phyloP scores from a whole-genome alignment of 129 eudicot species.

The Lonicera japonica region DNA sequence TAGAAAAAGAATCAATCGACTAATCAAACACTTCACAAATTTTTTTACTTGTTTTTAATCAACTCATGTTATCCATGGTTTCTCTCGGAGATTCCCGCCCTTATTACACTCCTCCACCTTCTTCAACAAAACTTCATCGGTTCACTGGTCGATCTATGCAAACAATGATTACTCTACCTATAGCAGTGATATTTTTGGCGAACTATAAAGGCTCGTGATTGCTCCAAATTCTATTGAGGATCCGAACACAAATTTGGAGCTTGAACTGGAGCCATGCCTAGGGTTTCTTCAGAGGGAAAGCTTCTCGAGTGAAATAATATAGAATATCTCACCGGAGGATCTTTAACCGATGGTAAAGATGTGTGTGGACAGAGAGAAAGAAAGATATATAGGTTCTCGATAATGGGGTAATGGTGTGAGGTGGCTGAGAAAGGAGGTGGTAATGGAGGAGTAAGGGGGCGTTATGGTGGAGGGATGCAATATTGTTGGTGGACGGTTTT shows the following conservation, averaged over 20 bases:
- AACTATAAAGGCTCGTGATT: conserved; percentile 58
- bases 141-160: conserved; percentile 81
- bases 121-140: conserved; percentile 51
- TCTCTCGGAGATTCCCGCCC: conserved; percentile 56
- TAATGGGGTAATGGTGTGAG: no score
- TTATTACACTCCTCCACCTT: conserved; percentile 64
- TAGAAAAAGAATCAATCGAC: no score
- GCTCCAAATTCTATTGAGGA: conserved; percentile 22
- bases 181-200: conserved; percentile 85
- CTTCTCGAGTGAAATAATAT: conserved; percentile 76
- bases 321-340: conserved; percentile 79
- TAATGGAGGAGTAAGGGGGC: no score
- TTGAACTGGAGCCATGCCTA: conserved; percentile 53
- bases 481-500: no score
- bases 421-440: no score
- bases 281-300: conserved; percentile 62
- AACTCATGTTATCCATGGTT: conserved; percentile 37
- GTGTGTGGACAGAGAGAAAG: conserved; percentile 68
- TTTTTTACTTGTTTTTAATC: neutral
- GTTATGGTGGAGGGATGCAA: no score
- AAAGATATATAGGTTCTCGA: no score
- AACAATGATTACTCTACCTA: conserved; percentile 70
- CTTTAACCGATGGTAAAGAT: conserved; percentile 89
- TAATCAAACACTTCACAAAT: no score
- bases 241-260: conserved; percentile 6